Conservation (phyloP, 2,329 filamentous ascomycete species). For the Ascosphaera apis region DNA sequence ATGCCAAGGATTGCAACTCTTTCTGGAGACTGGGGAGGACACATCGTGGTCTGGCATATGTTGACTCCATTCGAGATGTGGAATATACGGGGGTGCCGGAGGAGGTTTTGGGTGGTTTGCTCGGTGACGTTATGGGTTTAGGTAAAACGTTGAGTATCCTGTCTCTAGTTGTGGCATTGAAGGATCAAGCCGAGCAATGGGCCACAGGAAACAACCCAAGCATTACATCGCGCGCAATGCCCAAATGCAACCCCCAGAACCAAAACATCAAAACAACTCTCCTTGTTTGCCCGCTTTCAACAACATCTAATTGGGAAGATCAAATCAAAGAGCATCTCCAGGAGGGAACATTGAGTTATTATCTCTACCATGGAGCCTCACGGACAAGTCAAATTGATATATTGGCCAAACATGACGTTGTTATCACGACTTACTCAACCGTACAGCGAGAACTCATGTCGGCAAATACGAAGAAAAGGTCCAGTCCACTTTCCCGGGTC, state of each 20-base stretch:
- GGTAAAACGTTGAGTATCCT: conserved; percentile 73
- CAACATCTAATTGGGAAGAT: conserved; percentile 82
- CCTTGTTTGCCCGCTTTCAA: conserved; percentile 71
- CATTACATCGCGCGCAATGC: conserved; percentile 5
- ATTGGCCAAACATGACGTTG: conserved; percentile 53
- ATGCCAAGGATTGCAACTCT: conserved; percentile 41
- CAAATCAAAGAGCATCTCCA: conserved; percentile 69
- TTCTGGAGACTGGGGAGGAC: conserved; percentile 49
- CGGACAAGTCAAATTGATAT: conserved; percentile 45
- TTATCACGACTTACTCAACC: conserved; percentile 85
- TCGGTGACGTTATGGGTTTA: conserved; percentile 77
- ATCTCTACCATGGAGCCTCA: conserved; percentile 68
- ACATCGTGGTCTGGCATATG: conserved; percentile 49
- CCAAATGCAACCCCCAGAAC: background rate
- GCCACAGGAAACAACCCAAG: conserved; percentile 19
- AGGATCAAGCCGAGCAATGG: conserved; percentile 41
- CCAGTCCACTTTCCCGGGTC: conserved; percentile 46
- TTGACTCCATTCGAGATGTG: conserved; percentile 46
- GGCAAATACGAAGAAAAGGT: conserved; percentile 35
- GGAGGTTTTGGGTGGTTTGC: conserved; percentile 47
- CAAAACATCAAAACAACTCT: conserved; percentile 60
- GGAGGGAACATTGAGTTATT: conserved; percentile 40
- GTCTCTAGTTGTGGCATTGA: conserved; percentile 46
- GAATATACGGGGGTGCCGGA: conserved; percentile 27
- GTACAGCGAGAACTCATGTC: conserved; percentile 55